These are phyloP conservation scores for Naganishia randhawae DNA, from an alignment of 768 basidiomycete genomes.

Conservation along the genomic window DNA sequence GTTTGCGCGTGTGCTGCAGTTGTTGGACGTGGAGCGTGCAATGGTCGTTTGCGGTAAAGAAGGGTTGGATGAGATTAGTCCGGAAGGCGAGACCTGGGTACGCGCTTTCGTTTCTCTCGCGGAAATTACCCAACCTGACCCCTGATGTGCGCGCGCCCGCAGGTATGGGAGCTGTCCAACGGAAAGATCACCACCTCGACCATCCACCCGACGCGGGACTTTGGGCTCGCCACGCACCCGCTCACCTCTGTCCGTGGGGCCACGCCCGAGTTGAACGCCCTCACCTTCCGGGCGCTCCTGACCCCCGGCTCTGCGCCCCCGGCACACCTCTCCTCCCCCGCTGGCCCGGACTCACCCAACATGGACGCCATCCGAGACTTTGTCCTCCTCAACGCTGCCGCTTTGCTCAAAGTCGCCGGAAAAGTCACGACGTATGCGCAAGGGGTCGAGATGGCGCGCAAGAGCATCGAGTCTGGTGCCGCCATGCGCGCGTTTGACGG, in stretches of 20 bases:
- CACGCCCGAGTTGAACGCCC: slow-evolving; percentile 74
- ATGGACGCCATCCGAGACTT: slow-evolving; percentile 73
- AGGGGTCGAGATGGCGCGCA: slow-evolving; percentile 65
- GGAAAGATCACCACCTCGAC: slow-evolving; percentile 63
- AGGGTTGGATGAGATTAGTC: slow-evolving; percentile 89
- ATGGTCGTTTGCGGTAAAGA: slow-evolving; percentile 92
- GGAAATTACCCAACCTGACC: neutral
- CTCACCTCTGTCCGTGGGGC: slow-evolving; percentile 69
- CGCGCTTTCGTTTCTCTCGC: slow-evolving; percentile 40
- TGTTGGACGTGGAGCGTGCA: slow-evolving; percentile 74
- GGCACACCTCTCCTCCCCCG: slow-evolving; percentile 39
- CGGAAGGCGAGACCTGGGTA: slow-evolving; percentile 78
- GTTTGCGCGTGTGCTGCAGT: slow-evolving; percentile 70
- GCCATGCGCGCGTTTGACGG: slow-evolving; percentile 52
- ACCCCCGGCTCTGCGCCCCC: slow-evolving; percentile 53
- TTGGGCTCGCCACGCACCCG: slow-evolving; percentile 71
- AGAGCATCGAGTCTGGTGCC: slow-evolving; percentile 52
- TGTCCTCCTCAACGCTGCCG: slow-evolving; percentile 84
- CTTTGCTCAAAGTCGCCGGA: slow-evolving; percentile 79
- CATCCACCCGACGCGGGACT: slow-evolving; percentile 64
- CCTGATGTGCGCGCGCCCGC: neutral
- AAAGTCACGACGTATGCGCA: slow-evolving; percentile 65
- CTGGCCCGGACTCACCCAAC: slow-evolving; percentile 41
- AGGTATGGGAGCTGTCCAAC: slow-evolving; percentile 63
- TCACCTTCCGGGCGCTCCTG: slow-evolving; percentile 65